Conservation (phyloP, 1,284 basidiomycete genomes). For the Fereydounia khargensis region DNA sequence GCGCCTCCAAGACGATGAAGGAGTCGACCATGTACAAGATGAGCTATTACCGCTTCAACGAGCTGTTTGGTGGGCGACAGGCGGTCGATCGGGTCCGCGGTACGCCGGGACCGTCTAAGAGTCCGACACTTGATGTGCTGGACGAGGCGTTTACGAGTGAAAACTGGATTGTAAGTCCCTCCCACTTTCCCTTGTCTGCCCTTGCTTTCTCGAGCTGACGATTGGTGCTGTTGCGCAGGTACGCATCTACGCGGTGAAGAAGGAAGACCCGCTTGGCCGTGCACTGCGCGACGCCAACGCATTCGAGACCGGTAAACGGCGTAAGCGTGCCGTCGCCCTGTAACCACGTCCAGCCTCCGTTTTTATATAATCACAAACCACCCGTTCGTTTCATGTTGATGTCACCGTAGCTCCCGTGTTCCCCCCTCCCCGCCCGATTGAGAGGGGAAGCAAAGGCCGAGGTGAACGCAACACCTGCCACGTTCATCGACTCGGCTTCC, state of each 20-base stretch:
- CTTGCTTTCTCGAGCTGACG: not conserved
- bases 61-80: conserved; percentile 58
- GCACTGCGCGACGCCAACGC: conserved; percentile 69
- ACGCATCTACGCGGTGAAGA: conserved; percentile 93
- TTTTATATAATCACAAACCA: no score
- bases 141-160: conserved; percentile 56
- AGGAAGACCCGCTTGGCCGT: conserved; percentile 85
- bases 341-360: no score
- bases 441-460: no score
- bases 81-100: conserved; percentile 50
- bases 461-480: no score
- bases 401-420: no score
- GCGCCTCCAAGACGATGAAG: conserved; percentile 84
- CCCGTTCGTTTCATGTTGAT: no score
- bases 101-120: conserved; percentile 25
- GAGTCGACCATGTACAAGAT: conserved; percentile 77
- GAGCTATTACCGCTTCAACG: conserved; percentile 55
- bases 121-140: conserved; percentile 46
- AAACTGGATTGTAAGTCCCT: conserved; percentile 50
- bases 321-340: conserved; percentile 57
- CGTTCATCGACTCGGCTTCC: no score
- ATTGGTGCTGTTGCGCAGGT: conserved; percentile 61
- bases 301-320: conserved; percentile 83
- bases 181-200: not conserved
- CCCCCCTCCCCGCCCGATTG: no score